These are phyloP conservation scores for Stachybotrys elegans DNA, from an alignment of 2,329 filamentous ascomycete species.

Conservation along the genomic window DNA sequence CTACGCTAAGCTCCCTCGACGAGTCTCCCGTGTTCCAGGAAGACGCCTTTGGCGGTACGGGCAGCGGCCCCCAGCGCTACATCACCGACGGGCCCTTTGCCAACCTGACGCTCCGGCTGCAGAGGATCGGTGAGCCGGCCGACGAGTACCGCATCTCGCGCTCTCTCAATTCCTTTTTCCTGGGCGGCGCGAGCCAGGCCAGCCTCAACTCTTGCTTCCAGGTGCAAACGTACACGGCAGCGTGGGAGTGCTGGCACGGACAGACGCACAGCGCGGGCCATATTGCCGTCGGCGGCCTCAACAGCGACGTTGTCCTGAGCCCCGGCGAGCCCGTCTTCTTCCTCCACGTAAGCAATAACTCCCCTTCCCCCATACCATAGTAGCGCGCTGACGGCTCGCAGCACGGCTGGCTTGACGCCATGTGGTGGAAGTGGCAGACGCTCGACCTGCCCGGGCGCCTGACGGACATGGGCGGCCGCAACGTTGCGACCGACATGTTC, in stretches of 20 bases:
- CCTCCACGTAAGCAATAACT: neutral
- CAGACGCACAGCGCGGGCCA: neutral
- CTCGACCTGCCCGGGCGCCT: conserved; percentile 8
- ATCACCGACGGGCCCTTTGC: conserved; percentile 2
- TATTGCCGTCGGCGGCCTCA: neutral
- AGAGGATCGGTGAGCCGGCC: neutral
- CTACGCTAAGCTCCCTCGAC: neutral
- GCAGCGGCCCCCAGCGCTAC: neutral
- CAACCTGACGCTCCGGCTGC: neutral
- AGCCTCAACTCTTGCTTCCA: conserved; percentile 1
- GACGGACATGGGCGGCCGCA: conserved; percentile 20
- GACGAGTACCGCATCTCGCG: neutral
- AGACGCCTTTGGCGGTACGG: neutral
- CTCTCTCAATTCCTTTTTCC: neutral
- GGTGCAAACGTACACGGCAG: neutral
- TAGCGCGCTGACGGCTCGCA: too few species aligned
- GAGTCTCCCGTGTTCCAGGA: neutral
- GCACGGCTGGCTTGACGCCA: conserved; percentile 10
- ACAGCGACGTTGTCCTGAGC: neutral
- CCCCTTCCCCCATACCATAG: conserved; percentile 3
- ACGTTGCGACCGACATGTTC: conserved; percentile 11
- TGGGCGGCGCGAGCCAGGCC: neutral
- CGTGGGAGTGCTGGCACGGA: conserved; percentile 2
- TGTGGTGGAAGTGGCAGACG: conserved; percentile 15
- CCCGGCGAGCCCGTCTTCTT: conserved; percentile 1